phyloP scores from a whole-genome alignment of 2,329 filamentous ascomycete species.

The Juglanconis oblonga region DNA sequence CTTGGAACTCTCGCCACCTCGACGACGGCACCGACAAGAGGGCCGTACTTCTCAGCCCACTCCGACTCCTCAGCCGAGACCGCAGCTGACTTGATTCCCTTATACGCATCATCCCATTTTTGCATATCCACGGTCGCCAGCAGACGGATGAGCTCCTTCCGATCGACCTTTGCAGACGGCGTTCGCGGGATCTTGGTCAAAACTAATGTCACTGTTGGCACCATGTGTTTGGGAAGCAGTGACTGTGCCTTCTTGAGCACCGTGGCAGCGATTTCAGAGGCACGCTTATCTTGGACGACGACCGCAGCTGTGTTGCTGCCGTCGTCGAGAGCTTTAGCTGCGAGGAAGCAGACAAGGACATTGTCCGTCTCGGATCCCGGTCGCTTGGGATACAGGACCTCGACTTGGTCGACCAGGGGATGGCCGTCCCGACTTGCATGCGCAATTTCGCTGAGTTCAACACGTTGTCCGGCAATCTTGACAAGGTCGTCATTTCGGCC shows the following conservation, averaged over 20 bases:
- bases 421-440: conserved; percentile 29
- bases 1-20: not conserved
- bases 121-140: not conserved
- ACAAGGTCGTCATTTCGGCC: conserved; percentile 19
- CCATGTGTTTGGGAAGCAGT: conserved; percentile 28
- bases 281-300: not conserved
- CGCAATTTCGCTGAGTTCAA: conserved; percentile 28
- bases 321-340: conserved; percentile 18
- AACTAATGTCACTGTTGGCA: conserved; percentile 31
- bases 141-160: conserved; percentile 23
- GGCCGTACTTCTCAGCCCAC: too few species aligned
- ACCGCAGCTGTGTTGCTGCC: too few species aligned
- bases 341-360: conserved; percentile 34
- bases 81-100: too few species aligned
- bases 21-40: not conserved
- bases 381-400: conserved; percentile 31
- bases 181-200: conserved; percentile 30
- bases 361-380: conserved; percentile 27
- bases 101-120: too few species aligned
- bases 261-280: conserved; percentile 1
- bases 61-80: too few species aligned
- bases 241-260: conserved; percentile 14
- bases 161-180: conserved; percentile 33
- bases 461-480: conserved; percentile 18
- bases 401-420: conserved; percentile 32